A percentile compares a stretch with the other conserved stretches of the same genome.
phyloP scores from a whole-genome alignment of 495 filamentous ascomycete genomes.

The Darksidea phi region DNA sequence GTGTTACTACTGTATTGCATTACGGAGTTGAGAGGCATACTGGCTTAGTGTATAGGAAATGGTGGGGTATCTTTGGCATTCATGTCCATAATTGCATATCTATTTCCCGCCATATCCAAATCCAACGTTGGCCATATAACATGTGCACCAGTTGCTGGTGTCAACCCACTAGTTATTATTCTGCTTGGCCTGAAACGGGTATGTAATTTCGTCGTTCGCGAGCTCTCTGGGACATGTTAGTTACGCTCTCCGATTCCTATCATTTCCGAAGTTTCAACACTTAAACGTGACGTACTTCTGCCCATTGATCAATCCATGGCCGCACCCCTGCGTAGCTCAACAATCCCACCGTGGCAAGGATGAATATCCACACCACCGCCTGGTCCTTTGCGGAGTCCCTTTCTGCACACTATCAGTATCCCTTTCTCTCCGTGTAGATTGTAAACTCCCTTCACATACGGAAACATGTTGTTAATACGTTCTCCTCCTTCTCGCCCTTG shows the following conservation, averaged over 20 bases:
- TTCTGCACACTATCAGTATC: constrained; percentile 49
- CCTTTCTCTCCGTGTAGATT: constrained; percentile 19
- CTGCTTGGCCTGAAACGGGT: constrained; percentile 27
- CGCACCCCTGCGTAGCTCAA: constrained; percentile 75
- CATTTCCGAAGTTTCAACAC: not conserved
- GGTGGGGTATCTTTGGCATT: constrained; percentile 26
- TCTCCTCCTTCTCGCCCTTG: constrained; percentile 77
- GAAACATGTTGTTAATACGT: constrained; percentile 88
- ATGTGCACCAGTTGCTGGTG: not conserved
- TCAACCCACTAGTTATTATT: constrained; percentile 16
- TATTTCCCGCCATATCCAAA: not conserved
- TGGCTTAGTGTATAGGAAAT: constrained; percentile 5
- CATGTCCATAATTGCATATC: constrained; percentile 17
- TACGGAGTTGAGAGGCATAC: constrained; percentile 21
- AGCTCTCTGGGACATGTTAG: constrained; percentile 26
- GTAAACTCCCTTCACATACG: constrained; percentile 50
- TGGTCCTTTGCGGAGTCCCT: constrained; percentile 86
- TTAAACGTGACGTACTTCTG: constrained; percentile 22
- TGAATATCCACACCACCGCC: constrained; percentile 89
- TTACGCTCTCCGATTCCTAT: not conserved
- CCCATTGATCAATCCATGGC: constrained; percentile 61
- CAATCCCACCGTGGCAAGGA: constrained; percentile 79
- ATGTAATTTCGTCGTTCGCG: constrained; percentile 36
- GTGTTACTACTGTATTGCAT: constrained; percentile 22
- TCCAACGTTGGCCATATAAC: not conserved